Percentiles rank a stretch among this genome's conserved stretches.
phyloP scores from a whole-genome alignment of 1,139 yeast species.

The Yamadazyma spencermartinsiae region DNA sequence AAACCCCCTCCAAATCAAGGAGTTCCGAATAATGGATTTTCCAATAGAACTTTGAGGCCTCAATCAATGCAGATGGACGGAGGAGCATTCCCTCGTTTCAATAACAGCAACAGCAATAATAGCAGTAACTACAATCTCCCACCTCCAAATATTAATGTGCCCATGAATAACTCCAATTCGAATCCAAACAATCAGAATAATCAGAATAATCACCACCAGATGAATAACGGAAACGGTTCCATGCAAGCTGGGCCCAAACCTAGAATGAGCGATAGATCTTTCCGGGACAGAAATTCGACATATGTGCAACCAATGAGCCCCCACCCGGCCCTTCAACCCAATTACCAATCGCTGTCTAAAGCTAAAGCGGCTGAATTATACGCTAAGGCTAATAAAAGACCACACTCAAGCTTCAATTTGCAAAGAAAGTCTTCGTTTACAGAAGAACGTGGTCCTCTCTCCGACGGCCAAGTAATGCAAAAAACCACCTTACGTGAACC shows the following conservation, averaged over 20 bases:
- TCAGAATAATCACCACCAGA: neutral
- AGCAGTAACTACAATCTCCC: neutral
- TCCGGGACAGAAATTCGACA: constrained; percentile 30
- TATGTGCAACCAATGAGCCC: constrained; percentile 46
- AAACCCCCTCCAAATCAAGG: constrained; percentile 21
- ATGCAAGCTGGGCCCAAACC: constrained; percentile 2
- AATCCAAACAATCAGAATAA: neutral
- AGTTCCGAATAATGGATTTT: constrained; percentile 13
- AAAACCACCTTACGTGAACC: constrained; percentile 1
- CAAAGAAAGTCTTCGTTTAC: constrained; percentile 57
- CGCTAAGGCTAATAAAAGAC: constrained; percentile 48
- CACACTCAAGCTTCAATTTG: constrained; percentile 37
- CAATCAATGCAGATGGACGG: constrained; percentile 20
- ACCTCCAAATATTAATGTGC: neutral
- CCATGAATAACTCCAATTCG: neutral
- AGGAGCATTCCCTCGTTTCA: constrained; percentile 1
- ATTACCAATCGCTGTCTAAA: constrained; percentile 45
- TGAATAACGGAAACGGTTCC: neutral
- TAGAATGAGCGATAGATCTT: constrained; percentile 34
- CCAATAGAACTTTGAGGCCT: constrained; percentile 37
- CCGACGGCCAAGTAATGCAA: constrained; percentile 2
- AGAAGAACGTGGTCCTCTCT: constrained; percentile 25
- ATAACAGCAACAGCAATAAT: neutral
- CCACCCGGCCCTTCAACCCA: constrained; percentile 43
- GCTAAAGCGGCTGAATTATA: constrained; percentile 49